Percentiles rank a stretch among this genome's conserved stretches.
Conservation (phyloP, 2,329 filamentous ascomycete species). For the Escovopsis sp. region DNA sequence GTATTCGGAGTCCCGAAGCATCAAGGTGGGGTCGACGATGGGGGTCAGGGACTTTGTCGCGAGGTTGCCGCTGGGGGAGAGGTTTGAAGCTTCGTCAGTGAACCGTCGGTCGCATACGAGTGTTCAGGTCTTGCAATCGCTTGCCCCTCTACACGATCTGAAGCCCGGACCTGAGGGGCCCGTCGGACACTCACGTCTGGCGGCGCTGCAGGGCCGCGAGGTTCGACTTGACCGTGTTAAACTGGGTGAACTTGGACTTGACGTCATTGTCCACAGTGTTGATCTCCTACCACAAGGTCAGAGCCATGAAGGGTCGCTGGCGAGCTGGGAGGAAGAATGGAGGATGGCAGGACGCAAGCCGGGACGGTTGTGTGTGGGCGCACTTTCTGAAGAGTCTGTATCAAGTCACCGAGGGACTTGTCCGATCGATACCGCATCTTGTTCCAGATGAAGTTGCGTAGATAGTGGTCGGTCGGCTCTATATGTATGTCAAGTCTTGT, state of each 20-base stretch:
- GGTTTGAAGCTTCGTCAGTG: neutral
- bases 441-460: constrained; percentile 86
- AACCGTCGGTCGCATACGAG: too few species aligned
- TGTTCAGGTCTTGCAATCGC: too few species aligned
- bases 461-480: constrained; percentile 94
- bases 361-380: neutral
- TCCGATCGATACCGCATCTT: constrained; percentile 94
- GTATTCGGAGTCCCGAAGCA: constrained; percentile 87
- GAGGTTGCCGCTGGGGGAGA: constrained; percentile 58
- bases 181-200: constrained; percentile 50
- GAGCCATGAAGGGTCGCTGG: too few species aligned
- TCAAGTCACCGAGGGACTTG: constrained; percentile 73
- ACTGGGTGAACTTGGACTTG: constrained; percentile 85
- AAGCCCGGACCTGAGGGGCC: too few species aligned
- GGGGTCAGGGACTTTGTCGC: constrained; percentile 86
- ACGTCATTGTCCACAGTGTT: constrained; percentile 90
- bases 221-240: constrained; percentile 79
- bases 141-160: too few species aligned
- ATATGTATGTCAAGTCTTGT: too few species aligned
- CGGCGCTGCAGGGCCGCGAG: constrained; percentile 69
- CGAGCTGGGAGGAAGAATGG: too few species aligned
- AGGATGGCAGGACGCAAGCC: neutral
- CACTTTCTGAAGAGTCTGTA: constrained; percentile 80
- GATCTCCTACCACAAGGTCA: constrained; percentile 48
- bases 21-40: constrained; percentile 63